Base-by-base conservation (phyloP, 345 rosid genomes). In the Murraya paniculata region DNA sequence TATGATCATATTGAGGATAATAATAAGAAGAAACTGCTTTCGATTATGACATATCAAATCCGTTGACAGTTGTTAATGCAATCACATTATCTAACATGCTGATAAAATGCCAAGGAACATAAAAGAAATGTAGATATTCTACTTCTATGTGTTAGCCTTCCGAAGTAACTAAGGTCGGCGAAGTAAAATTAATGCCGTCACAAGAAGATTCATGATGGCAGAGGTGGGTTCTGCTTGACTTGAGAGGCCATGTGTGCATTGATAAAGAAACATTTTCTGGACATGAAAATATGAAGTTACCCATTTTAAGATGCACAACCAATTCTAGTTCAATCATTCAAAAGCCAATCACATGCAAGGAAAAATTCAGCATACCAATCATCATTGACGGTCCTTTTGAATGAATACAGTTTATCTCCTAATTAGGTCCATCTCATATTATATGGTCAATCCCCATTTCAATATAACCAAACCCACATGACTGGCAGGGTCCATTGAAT, bases 401-500 rank as follows among this genome's bases (percentile, higher is more conserved):
- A 45, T 45, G 50, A 45, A 45, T 13, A 45, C 10, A 41, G 16
- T 41, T 41, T 11, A 6, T 22, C 59, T 56, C 9, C n/a, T 56
- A 56, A 19, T 21, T 21, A 62, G 9, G 31, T 57, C 18, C 0
- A 2, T 35, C 39, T 38, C 50, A 58, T 58, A 59, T 73, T 35
- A 35, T 5, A 35, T 59, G 50, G 53, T 58, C 50, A 36, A 38
- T 28, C 55, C 10, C 68, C 18, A 39, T 41, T 18, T 39, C 7
- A 5, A 73, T 19, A 16, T 27, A 27, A 73, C 21, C 68, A 60
- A 60, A 60, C 33, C 45, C 70, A 48, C 48, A 76, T 75, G 71
- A 35, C 31, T 13, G 14, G 27, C 77, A 59, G 38, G 77, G 36
- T 59, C 57, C 41, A 24, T 50, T 25, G 22, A 36, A 21, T 60